Base-by-base conservation (phyloP, 495 filamentous ascomycete species). In the Astrothelium macrocarpum region DNA sequence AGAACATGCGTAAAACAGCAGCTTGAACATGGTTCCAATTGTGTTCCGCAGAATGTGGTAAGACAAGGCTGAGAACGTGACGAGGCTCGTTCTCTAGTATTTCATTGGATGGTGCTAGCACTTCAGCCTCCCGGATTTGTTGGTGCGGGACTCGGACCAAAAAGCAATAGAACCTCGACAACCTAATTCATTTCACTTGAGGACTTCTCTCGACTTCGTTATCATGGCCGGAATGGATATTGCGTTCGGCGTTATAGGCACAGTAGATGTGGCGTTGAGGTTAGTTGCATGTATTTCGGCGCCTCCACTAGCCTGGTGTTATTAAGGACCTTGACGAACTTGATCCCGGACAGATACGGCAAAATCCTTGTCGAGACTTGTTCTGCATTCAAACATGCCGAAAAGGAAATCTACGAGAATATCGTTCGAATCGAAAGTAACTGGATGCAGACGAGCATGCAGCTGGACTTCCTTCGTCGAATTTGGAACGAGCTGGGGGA, bases 381-480 rank as follows among this genome's bases (percentile, higher is more conserved):
- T 62, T 20, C 59, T 43, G 53, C 67, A 32, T 71, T 73, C 53
- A 74, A 64, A 60, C 53, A 64, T 59, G 74, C 73, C 7, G 63
- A 63, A 62, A 39, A 56, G 1, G 72, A 75, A 46, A 67, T 72
- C 32, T 29, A 56, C 16, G 78, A 79, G 46, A 71, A 69, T 31
- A 64, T 70, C 2, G 28, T 77, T 14, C 64, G 69, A 1, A 62
- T 80, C 3, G 67, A 78, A 45, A 73, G 65, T 34, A 62, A 72
- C 61, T 80, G 78, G 75, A 53, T 64, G 1, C 66, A 67, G 53
- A 39, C 34, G 29, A 71, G 62, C 31, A 58, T 63, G 39, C 72
- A 80, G 60, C 61, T 80, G n/a, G 39, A 73, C 18, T 75, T 79
- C 63, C 53, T 78, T 29, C 64, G 64, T 23, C 67, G 68, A 20